These are phyloP conservation scores for Candida koratica DNA, from an alignment of 805 yeast genomes.

Conservation along the genomic window DNA sequence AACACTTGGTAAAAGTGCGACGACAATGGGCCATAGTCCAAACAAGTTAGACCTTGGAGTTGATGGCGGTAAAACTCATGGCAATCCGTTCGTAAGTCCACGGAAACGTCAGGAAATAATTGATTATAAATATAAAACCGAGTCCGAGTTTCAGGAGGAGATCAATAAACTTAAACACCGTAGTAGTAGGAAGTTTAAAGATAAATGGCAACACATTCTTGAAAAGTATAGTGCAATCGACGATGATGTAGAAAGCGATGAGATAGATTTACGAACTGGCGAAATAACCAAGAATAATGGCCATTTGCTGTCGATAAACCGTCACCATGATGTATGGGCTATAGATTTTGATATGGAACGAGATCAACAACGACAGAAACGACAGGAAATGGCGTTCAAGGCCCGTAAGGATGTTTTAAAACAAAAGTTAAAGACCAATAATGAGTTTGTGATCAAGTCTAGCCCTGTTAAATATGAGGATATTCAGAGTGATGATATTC, in stretches of 20 bases:
- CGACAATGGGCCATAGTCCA: too few relatives aligned
- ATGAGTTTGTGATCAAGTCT: slow-evolving; percentile 16
- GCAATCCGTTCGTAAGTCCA: too few relatives aligned
- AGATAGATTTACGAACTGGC: slow-evolving; percentile 63
- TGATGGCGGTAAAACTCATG: too few relatives aligned
- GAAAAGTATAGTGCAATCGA: slow-evolving; percentile 47
- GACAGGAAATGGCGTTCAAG: slow-evolving; percentile 11
- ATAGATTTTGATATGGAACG: slow-evolving; percentile 28
- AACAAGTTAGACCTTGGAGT: too few relatives aligned
- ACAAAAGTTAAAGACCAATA: slow-evolving; percentile 16
- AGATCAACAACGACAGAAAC: slow-evolving; percentile 12
- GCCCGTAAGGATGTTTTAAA: slow-evolving; percentile 16
- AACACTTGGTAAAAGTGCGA: too few relatives aligned
- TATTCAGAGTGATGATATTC: slow-evolving; percentile 4
- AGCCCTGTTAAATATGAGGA: slow-evolving; percentile 25
- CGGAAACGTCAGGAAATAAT: neutral
- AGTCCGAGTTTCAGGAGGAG: slow-evolving; percentile 21
- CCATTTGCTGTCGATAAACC: slow-evolving; percentile 50
- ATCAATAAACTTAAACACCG: slow-evolving; percentile 25
- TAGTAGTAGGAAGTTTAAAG: slow-evolving; percentile 25
- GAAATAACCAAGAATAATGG: slow-evolving; percentile 63
- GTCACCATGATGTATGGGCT: slow-evolving; percentile 32
- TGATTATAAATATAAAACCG: slow-evolving; percentile 10
- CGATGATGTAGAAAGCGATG: slow-evolving; percentile 54
- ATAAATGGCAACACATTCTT: slow-evolving; percentile 51